Evolutionary conservation across 305 asterid genomes (phyloP).

Genomic region (Rubia tinctorum): DNA sequence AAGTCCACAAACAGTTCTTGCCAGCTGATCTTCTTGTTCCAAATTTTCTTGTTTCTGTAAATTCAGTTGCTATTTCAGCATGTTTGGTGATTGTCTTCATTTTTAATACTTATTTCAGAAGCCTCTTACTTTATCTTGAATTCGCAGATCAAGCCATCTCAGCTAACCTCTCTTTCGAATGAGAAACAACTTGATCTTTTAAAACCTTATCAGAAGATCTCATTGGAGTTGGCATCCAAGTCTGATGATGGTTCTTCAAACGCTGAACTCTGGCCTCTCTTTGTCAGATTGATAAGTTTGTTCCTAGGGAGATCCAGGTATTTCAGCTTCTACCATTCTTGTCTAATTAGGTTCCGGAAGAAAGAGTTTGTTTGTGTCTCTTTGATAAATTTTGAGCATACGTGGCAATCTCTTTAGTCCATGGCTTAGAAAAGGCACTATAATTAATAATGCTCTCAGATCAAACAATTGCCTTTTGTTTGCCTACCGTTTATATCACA

Average conservation of each 20-base stretch:
- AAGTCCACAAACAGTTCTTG: constrained; percentile 16
- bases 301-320: constrained; percentile 71
- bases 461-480: background rate
- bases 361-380: background rate
- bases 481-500: constrained; percentile 3
- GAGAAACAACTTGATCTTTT: constrained; percentile 52
- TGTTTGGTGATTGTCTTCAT: background rate
- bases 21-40: background rate
- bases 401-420: background rate
- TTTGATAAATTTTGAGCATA: background rate
- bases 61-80: background rate
- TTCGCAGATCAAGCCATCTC: constrained; percentile 68
- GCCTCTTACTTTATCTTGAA: constrained; percentile 24
- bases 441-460: background rate
- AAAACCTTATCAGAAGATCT: constrained; percentile 48
- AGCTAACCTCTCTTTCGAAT: constrained; percentile 36
- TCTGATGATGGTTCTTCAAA: constrained; percentile 34
- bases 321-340: background rate
- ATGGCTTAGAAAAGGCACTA: background rate
- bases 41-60: constrained; percentile 4
- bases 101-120: background rate
- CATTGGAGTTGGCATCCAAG: constrained; percentile 22
- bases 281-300: constrained; percentile 70
- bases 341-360: background rate
- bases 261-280: constrained; percentile 56